Conservation (phyloP, 306 rosid species). For the Quercus suber region DNA sequence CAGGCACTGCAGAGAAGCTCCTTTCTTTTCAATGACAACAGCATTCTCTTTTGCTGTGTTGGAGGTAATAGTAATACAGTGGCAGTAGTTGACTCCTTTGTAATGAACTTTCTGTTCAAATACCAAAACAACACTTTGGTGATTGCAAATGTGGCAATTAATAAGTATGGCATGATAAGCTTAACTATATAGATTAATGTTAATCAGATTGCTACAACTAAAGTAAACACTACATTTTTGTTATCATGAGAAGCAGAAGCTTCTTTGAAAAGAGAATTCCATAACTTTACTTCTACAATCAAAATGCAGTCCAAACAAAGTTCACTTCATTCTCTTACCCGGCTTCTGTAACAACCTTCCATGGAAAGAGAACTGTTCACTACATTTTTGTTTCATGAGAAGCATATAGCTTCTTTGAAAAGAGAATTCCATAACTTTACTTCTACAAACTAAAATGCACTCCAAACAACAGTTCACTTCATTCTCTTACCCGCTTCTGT, state of each 20-base stretch:
- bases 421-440: not conserved
- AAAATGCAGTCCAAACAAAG: not conserved
- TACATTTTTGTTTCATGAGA: not conserved
- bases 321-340: not conserved
- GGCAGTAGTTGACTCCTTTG: conserved; percentile 38
- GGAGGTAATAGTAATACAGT: conserved; percentile 17
- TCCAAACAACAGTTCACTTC: not conserved
- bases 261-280: not conserved
- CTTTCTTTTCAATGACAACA: conserved; percentile 32
- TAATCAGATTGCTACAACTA: too few species aligned
- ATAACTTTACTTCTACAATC: not conserved
- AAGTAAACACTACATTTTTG: too few species aligned
- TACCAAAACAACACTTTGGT: conserved; percentile 24
- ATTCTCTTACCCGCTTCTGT: too few species aligned
- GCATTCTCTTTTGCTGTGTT: conserved; percentile 31
- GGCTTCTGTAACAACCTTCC: too few species aligned
- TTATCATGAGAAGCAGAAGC: not conserved
- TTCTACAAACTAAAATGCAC: not conserved
- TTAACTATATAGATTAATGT: too few species aligned
- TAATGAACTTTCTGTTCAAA: conserved; percentile 46
- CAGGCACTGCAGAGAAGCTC: conserved; percentile 34
- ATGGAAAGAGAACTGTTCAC: too few species aligned
- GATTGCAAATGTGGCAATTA: conserved; percentile 7
- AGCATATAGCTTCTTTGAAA: not conserved
- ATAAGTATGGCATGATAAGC: not conserved